A percentile compares a stretch with the other conserved stretches of the same genome.
phyloP scores from a whole-genome alignment of 768 basidiomycete genomes.

The Mycena capillaripes region DNA sequence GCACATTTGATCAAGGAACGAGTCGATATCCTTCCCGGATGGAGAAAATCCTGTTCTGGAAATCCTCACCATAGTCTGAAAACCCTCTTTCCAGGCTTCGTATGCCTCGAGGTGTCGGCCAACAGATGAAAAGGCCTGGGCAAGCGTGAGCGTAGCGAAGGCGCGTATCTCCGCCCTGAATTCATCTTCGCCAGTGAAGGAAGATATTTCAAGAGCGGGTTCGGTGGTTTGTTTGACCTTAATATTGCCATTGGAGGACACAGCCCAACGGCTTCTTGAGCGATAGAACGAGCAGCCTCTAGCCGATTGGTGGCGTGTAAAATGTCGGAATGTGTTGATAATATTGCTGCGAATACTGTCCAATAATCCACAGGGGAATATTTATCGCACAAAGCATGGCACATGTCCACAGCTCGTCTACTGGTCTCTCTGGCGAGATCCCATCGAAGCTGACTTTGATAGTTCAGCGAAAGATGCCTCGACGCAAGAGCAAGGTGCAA shows the following conservation, averaged over 20 bases:
- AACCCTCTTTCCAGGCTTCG: neutral
- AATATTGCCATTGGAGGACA: neutral
- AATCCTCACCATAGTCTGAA: neutral
- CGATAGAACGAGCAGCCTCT: neutral
- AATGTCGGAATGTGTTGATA: neutral
- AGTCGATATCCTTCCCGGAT: neutral
- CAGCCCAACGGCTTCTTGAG: slow-evolving; percentile 1
- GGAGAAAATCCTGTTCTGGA: neutral
- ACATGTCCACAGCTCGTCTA: neutral
- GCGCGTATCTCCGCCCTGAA: neutral
- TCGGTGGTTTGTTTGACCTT: neutral
- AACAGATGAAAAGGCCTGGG: neutral
- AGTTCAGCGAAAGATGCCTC: no score
- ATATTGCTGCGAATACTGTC: neutral
- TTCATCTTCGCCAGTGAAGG: neutral
- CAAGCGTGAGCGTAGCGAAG: neutral
- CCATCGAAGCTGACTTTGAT: neutral
- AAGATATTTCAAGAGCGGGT: neutral
- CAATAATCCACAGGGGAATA: neutral
- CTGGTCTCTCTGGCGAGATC: slow-evolving; percentile 8
- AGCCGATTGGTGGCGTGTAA: neutral
- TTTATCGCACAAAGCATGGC: neutral
- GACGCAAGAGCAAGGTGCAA: no score
- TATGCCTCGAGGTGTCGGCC: neutral
- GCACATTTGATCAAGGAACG: slow-evolving; percentile 12